Evolutionary conservation across 202 grass and related monocot species (phyloP).

Genomic region (Eragrostis tef): DNA sequence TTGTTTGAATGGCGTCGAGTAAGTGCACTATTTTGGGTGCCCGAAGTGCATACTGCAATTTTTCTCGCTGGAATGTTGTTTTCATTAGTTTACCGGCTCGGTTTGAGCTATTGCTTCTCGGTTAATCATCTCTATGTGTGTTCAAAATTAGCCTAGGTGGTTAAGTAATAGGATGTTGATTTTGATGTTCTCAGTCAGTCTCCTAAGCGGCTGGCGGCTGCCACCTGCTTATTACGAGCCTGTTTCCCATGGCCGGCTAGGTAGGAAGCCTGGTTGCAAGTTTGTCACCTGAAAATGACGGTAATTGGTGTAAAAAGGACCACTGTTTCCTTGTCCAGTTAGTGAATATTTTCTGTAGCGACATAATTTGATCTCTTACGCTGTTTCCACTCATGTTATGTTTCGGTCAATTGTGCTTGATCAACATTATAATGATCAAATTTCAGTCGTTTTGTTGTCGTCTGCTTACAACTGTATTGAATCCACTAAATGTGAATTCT

Average conservation of each 20-base stretch:
- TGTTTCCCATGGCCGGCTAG: neutral
- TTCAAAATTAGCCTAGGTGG: slow-evolving; percentile 26
- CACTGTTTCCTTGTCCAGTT: neutral
- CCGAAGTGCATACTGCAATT: neutral
- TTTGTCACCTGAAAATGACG: neutral
- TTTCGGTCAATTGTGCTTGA: neutral
- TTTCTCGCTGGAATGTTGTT: neutral
- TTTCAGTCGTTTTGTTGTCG: slow-evolving; percentile 5
- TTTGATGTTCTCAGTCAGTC: neutral
- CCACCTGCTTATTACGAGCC: neutral
- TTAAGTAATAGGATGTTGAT: neutral
- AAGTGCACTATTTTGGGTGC: slow-evolving; percentile 9
- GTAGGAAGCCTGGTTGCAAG: neutral
- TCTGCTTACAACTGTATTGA: slow-evolving; percentile 4
- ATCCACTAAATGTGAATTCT: slow-evolving; percentile 23
- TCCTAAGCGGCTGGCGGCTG: no score
- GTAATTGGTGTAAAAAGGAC: neutral
- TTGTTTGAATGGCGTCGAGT: neutral
- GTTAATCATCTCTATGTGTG: neutral
- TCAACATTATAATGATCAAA: slow-evolving; percentile 1
- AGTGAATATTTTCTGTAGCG: neutral
- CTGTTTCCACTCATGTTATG: no score
- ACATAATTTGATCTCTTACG: neutral
- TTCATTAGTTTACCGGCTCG: neutral
- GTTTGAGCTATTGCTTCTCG: neutral